Evolutionary conservation across 2,329 filamentous ascomycete species (phyloP), one percentile per base, ranked within the genome.

Genomic region (Talaromyces marneffei): DNA sequence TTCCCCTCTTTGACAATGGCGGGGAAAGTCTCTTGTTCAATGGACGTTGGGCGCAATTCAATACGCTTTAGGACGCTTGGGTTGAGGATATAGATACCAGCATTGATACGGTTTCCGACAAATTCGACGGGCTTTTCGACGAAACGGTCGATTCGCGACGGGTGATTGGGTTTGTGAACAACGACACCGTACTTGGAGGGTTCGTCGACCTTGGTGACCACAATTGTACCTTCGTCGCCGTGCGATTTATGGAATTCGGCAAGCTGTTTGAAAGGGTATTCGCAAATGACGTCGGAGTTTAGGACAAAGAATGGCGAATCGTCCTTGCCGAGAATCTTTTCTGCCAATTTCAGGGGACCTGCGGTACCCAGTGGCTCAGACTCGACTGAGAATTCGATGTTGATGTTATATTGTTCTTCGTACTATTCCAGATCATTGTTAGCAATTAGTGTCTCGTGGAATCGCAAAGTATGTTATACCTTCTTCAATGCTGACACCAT

Each of bases 91-190:
- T 97, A 97, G 79, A 97, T 91, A 79, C 94, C 94, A 68, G 93
- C 94, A 72, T 97, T 97, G 84, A 97, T 97, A 67, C 93, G 90
- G 85, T 97, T 97, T 71, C 93, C 93, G 62, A 97, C 93, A 74
- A 97, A 97, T 80, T 97, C 91, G 74, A 97, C 91, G 39, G 93
- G 93, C 84, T 99, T 99, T 86, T 99, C 93, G 69, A 99, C 94
- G 81, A 99, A 99, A 69, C 94, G 92, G 79, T 99, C 94, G 77
- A 99, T 97, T 74, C 90, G 87, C 52, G 91, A 91, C 59, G 90
- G 80, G 79, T 96, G 91, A 77, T 88, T 90, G 65, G 92, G 91
- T 83, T 96, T 94, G 87, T 97, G 93, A 31, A 99, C 94, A 61
- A 99, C 87, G 69, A 99, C 93, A 85, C 93, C 93, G 77, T 97